A percentile compares a stretch with the other conserved stretches of the same genome.
phyloP scores from a whole-genome alignment of 495 filamentous ascomycete species.

The Amorphotheca resinae region DNA sequence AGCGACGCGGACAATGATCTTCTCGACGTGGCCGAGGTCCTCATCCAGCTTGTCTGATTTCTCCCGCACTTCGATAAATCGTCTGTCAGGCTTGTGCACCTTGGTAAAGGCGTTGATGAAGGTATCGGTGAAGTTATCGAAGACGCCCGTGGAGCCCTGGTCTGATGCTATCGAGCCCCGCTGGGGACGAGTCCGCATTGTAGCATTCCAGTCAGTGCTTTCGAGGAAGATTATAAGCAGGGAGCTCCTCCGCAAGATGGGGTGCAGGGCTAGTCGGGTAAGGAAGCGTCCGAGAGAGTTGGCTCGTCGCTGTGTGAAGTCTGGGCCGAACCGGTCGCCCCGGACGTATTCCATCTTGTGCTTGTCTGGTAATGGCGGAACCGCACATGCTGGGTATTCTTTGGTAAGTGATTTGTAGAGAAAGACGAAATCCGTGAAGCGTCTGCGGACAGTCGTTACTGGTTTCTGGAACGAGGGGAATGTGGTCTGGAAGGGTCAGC shows the following conservation, averaged over 20 bases:
- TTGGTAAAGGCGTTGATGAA: conserved; percentile 97
- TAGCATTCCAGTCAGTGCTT: conserved; percentile 87
- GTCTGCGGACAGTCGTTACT: conserved; percentile 62
- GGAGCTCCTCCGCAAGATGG: conserved; percentile 69
- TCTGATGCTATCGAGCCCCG: conserved; percentile 45
- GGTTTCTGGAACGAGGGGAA: conserved; percentile 83
- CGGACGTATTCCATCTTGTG: conserved; percentile 98
- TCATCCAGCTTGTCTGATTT: conserved; percentile 92
- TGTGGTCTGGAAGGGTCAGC: conserved; percentile 51
- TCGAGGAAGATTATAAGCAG: conserved; percentile 85
- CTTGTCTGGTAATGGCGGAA: conserved; percentile 92
- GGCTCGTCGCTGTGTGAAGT: conserved; percentile 83
- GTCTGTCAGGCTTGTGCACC: conserved; percentile 85
- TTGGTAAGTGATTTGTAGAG: conserved; percentile 78
- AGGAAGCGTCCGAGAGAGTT: conserved; percentile 90
- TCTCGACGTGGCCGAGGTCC: conserved; percentile 84
- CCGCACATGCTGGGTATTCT: conserved; percentile 83
- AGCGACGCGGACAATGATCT: conserved; percentile 79
- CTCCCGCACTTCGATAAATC: conserved; percentile 89
- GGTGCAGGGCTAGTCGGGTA: conserved; percentile 75
- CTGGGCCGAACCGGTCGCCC: conserved; percentile 84
- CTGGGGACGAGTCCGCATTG: conserved; percentile 65
- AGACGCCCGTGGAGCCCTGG: conserved; percentile 50
- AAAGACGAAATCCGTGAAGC: conserved; percentile 96
- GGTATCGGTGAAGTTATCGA: conserved; percentile 90